Evolutionary conservation across 1,139 yeast genomes (phyloP), one percentile per base, ranked within the genome.

Genomic region (Saccharomycopsis hybrid): DNA sequence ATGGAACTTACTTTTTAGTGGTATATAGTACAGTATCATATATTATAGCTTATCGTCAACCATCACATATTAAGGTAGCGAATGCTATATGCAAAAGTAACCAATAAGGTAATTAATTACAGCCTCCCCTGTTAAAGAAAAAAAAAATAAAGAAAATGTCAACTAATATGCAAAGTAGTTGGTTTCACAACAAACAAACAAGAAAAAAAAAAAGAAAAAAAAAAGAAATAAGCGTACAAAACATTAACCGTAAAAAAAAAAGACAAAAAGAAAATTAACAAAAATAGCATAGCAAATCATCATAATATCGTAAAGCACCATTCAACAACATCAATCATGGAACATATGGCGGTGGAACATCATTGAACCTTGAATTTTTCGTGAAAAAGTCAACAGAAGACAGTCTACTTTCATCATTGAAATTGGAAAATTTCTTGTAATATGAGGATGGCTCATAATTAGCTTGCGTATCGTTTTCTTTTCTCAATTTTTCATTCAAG

Each of bases 301-400:
- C 35, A 11, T 31, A 31, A 31, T 8, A 8, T 31, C 35, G 35
- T 31, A 11, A 31, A 31, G 18, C 18, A 18, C 18, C 18, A 18
- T 18, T 18, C 18, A 18, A 18, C 18, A 40, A 28, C 5, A 40
- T 28, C 32, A 25, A 7, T 33, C 30, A 52, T 33, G 55, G 53
- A 36, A 41, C 51, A 31, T 52, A 52, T 9, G 55, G 55, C 13
- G 55, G 55, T 24, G 55, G 55, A 27, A 52, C 42, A 47, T 52
- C 55, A 28, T 44, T n/a, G 3, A 48, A 28, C 8, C 43, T 40
- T 11, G 41, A 40, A 47, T 52, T 49, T 5, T 48, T 33, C 8
- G 55, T 42, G 39, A 52, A 52, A 41, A 49, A 49, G 25, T 50
- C 53, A 18, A 41, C 32, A 7, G 36, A 11, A 44, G 32, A 9